phyloP scores from a whole-genome alignment of 2,329 filamentous ascomycete genomes.

The Trichoderma sp. region DNA sequence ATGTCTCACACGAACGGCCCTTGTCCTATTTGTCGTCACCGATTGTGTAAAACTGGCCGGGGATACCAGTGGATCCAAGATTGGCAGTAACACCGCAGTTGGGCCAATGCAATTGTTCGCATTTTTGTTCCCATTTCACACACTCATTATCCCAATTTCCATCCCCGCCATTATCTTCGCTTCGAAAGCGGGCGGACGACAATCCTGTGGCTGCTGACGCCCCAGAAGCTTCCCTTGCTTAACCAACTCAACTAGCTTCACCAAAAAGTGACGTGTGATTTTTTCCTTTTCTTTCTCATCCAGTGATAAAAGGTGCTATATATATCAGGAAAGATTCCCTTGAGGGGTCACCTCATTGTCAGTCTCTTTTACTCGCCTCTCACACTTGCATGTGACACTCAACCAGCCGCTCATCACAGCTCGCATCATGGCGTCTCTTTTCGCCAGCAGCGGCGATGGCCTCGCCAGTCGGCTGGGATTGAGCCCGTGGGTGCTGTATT shows the following conservation, averaged over 20 bases:
- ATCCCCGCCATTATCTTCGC: background rate
- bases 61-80: background rate
- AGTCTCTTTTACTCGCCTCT: background rate
- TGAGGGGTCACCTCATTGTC: background rate
- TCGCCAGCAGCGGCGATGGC: background rate
- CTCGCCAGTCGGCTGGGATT: background rate
- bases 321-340: background rate
- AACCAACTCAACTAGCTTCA: background rate
- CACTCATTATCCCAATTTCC: background rate
- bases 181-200: background rate
- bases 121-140: background rate
- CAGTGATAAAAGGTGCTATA: background rate
- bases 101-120: background rate
- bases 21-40: background rate
- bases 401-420: background rate
- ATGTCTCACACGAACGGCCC: background rate
- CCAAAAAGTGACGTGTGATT: background rate
- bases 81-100: background rate
- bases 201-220: background rate
- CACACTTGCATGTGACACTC: background rate
- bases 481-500: conserved; percentile 15
- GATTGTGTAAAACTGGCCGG: background rate
- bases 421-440: background rate
- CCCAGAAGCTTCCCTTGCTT: background rate
- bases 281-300: background rate